Evolutionary conservation across 345 rosid species (phyloP).

Genomic region (Eucalyptus marginata): DNA sequence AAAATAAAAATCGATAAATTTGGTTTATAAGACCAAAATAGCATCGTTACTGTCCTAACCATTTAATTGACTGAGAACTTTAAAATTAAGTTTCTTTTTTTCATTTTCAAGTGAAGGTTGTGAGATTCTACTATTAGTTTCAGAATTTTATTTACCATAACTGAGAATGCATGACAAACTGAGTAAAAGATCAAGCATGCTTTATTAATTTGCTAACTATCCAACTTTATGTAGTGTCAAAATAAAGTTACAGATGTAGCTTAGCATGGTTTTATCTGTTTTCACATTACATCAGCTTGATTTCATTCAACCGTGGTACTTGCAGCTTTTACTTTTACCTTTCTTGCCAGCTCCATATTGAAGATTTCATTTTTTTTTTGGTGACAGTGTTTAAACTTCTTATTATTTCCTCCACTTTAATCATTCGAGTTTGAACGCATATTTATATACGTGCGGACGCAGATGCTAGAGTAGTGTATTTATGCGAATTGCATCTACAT

Average conservation of each 20-base stretch:
- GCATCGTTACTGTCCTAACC: too few species aligned
- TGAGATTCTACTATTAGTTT: background rate
- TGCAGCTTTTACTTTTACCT: background rate
- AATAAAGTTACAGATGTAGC: background rate
- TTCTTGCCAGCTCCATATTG: background rate
- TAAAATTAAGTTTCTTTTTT: too few species aligned
- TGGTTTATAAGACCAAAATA: too few species aligned
- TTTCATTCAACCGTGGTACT: background rate
- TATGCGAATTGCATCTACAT: background rate
- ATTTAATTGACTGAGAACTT: too few species aligned
- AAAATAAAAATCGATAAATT: too few species aligned
- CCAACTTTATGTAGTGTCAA: background rate
- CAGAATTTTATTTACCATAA: background rate
- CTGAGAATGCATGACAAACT: background rate
- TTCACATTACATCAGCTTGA: background rate
- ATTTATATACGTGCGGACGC: background rate
- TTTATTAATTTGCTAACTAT: background rate
- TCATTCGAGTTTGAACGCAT: background rate
- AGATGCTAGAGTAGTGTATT: background rate
- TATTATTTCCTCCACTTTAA: background rate
- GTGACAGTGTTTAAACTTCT: background rate
- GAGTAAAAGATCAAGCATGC: background rate
- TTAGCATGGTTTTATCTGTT: background rate
- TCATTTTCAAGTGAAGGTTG: background rate
- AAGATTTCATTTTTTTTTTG: background rate